Evolutionary conservation across 1,139 yeast genomes (phyloP).

Genomic region (Taphrina wiesneri): DNA sequence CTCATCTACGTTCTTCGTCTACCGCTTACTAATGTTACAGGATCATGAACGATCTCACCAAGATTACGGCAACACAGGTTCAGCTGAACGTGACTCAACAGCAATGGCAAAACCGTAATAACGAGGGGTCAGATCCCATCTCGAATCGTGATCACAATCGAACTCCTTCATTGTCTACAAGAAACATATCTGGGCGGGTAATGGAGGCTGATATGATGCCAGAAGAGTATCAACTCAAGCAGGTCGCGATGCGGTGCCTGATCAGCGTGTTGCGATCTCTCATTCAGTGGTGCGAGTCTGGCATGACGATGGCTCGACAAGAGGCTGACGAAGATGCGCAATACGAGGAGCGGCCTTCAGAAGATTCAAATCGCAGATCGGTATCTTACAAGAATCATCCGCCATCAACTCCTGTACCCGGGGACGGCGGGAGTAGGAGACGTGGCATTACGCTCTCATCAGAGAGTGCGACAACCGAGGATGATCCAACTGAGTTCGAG

Average conservation of each 20-base stretch:
- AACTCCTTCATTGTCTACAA: slow-evolving; percentile 40
- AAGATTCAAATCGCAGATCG: slow-evolving; percentile 23
- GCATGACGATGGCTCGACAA: slow-evolving; percentile 48
- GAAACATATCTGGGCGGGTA: slow-evolving; percentile 35
- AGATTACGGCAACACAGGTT: slow-evolving; percentile 59
- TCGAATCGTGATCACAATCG: slow-evolving; percentile 34
- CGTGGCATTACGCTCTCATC: slow-evolving; percentile 5
- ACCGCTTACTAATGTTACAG: slow-evolving; percentile 8
- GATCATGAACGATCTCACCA: slow-evolving; percentile 34
- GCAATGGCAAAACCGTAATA: slow-evolving; percentile 49
- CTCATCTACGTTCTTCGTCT: slow-evolving; percentile 54
- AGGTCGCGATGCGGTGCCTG: slow-evolving; percentile 74
- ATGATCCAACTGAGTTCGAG: slow-evolving; percentile 85
- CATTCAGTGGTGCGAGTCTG: slow-evolving; percentile 85
- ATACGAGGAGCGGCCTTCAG: slow-evolving; percentile 37
- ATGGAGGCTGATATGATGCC: slow-evolving; percentile 50
- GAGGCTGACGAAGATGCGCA: slow-evolving; percentile 31
- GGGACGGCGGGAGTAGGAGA: background rate
- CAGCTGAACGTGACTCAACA: slow-evolving; percentile 64
- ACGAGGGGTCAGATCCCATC: background rate
- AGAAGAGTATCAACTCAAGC: slow-evolving; percentile 77
- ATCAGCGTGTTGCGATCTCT: slow-evolving; percentile 82
- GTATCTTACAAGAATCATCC: background rate
- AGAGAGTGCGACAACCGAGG: slow-evolving; percentile 43
- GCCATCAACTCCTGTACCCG: slow-evolving; percentile 6